Evolutionary conservation across 2,329 filamentous ascomycete species (phyloP).

Genomic region (Aspergillus unguis): DNA sequence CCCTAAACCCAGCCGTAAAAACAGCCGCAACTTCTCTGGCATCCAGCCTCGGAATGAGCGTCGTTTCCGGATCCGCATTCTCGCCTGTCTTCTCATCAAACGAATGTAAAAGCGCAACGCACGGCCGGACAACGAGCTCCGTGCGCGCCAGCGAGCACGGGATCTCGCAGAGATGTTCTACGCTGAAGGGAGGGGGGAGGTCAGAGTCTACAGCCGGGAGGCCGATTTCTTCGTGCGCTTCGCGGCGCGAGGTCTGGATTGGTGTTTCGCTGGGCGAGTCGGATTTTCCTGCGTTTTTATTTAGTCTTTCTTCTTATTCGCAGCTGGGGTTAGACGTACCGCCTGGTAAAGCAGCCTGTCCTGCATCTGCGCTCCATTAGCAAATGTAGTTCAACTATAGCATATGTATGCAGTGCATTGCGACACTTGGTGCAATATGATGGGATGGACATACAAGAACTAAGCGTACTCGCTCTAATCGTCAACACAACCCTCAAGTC

Average conservation of each 20-base stretch:
- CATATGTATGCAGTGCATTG: too few relatives aligned
- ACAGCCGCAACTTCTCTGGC: conserved; percentile 90
- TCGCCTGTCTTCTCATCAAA: conserved; percentile 46
- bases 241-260: conserved; percentile 80
- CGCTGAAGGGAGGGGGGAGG: conserved; percentile 71
- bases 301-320: not conserved
- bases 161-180: conserved; percentile 84
- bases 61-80: conserved; percentile 60
- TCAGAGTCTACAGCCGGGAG: conserved; percentile 68
- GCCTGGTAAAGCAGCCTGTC: conserved; percentile 82
- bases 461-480: conserved; percentile 57
- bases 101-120: conserved; percentile 72
- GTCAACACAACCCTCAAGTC: conserved; percentile 68
- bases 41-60: conserved; percentile 75
- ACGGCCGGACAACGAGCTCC: conserved; percentile 70
- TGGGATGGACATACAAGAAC: conserved; percentile 48
- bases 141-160: conserved; percentile 72
- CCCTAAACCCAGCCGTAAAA: conserved; percentile 83
- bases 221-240: conserved; percentile 91
- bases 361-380: conserved; percentile 52
- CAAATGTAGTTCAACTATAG: not conserved
- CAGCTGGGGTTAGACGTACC: conserved; percentile 51
- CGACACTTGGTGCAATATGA: too few relatives aligned
- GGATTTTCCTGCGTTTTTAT: conserved; percentile 41
- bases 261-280: conserved; percentile 54